phyloP scores from a whole-genome alignment of 257 asterid species.

The Ophiorrhiza pumila region DNA sequence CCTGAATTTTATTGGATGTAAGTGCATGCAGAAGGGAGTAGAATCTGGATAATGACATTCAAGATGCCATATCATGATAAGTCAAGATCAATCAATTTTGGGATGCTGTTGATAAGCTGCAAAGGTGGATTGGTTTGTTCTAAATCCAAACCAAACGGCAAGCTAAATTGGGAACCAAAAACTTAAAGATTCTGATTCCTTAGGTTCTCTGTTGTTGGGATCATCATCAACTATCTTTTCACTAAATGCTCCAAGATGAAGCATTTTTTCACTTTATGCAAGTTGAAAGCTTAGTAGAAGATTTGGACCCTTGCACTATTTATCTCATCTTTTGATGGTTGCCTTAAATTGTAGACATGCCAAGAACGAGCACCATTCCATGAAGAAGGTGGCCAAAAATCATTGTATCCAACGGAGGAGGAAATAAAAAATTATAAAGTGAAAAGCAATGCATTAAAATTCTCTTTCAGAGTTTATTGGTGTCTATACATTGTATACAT shows the following conservation, averaged over 20 bases:
- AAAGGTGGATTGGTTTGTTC: neutral
- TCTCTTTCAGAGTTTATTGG: too few relatives aligned
- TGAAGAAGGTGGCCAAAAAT: neutral
- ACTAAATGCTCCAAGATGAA: neutral
- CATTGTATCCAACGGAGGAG: neutral
- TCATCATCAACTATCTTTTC: neutral
- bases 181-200: neutral
- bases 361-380: neutral
- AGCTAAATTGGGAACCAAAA: neutral
- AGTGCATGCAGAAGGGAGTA: neutral
- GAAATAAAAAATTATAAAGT: neutral
- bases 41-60: neutral
- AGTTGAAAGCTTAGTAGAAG: neutral
- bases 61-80: neutral
- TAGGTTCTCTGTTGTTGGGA: too few relatives aligned
- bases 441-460: neutral
- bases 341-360: neutral
- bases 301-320: neutral
- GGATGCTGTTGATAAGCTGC: neutral
- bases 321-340: neutral
- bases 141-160: neutral
- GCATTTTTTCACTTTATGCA: neutral
- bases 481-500: too few relatives aligned
- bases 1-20: neutral
- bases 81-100: neutral